Base-by-base conservation (phyloP, 352 stramenopile species). In the Phytophthora europaea region DNA sequence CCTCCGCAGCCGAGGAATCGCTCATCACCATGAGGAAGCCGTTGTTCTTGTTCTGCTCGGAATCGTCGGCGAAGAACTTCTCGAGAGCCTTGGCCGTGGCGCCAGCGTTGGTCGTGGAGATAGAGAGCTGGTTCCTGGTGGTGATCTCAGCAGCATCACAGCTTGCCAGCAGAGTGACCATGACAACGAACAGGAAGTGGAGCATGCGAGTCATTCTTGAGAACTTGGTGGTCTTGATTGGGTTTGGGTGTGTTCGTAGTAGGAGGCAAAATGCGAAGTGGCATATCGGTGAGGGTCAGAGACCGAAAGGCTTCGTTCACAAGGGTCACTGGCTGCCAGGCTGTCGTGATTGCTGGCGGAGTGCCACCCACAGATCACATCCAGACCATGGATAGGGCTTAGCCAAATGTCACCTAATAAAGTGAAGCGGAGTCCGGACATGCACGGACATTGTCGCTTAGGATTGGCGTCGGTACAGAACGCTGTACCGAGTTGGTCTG, bases 21-120 rank as follows among this genome's bases (percentile, higher is more conserved):
- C 54, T 71, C 12, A 72, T 12, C 1, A 72, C 57, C 57, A 61
- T 72, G 22, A 72, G 65, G 33, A 61, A 72, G 4, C 65, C 65
- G 18, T 36, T 72, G 56, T 61, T 22, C 12, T 56, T 56, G 47
- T 67, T 66, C 48, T 56, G 12, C 22, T 61, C 54, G 36, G 56
- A 26, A n/a, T 72, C 65, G 7, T 60, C 47, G 26, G 15, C 20
- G 57, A 72, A 72, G 43, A 72, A 72, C 26, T 67, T 48, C 18
- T 72, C 22, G 28, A 71, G 55, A 9, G 65, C 56, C 15, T 66
- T 66, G 33, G 65, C 36, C 8, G 67, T 74, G 8, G 61, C 48
- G 4, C 43, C 63, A 15, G 52, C 26, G n/a, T 74, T 56, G 40
- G 20, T 58, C 22, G 62, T 70, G 31, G 60, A 43, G 34, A 69